Percentiles rank a stretch among this genome's conserved stretches.
Evolutionary conservation across 202 grass and related monocot species (phyloP).

Genomic region (Elaeis oleifera): DNA sequence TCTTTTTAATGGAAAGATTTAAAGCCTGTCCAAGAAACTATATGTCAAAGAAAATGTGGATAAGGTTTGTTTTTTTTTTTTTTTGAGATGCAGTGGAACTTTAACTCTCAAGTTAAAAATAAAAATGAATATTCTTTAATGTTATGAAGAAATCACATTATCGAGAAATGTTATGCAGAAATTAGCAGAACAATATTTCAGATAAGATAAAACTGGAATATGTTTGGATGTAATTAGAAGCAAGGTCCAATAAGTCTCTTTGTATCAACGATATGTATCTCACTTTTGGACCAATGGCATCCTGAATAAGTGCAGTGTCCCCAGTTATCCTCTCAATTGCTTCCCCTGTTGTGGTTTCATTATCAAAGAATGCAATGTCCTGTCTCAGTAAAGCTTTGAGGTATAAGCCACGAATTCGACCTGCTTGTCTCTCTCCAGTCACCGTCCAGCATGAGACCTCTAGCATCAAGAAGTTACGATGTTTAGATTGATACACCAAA

Average conservation of each 20-base stretch:
- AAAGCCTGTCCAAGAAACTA: no score
- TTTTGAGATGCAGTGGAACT: no score
- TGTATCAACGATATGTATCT: neutral
- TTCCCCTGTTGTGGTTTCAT: constrained; percentile 59
- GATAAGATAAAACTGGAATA: constrained; percentile 2
- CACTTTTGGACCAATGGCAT: constrained; percentile 81
- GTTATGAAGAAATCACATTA: no score
- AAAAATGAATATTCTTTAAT: no score
- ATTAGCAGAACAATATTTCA: neutral
- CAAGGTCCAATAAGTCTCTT: neutral
- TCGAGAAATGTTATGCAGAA: no score
- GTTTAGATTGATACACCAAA: constrained; percentile 15
- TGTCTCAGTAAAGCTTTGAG: constrained; percentile 73
- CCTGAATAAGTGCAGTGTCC: constrained; percentile 73
- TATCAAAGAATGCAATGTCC: constrained; percentile 69
- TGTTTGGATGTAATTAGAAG: neutral
- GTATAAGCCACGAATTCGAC: constrained; percentile 57
- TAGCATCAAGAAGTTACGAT: constrained; percentile 16
- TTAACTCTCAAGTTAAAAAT: no score
- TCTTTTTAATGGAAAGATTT: no score
- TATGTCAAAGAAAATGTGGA: no score
- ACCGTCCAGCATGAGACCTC: constrained; percentile 79
- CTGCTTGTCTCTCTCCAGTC: constrained; percentile 63
- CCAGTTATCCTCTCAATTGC: constrained; percentile 67
- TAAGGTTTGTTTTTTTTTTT: no score